These are phyloP conservation scores for Lactuca sativa DNA, from an alignment of 129 eudicot species.

Conservation along the genomic window DNA sequence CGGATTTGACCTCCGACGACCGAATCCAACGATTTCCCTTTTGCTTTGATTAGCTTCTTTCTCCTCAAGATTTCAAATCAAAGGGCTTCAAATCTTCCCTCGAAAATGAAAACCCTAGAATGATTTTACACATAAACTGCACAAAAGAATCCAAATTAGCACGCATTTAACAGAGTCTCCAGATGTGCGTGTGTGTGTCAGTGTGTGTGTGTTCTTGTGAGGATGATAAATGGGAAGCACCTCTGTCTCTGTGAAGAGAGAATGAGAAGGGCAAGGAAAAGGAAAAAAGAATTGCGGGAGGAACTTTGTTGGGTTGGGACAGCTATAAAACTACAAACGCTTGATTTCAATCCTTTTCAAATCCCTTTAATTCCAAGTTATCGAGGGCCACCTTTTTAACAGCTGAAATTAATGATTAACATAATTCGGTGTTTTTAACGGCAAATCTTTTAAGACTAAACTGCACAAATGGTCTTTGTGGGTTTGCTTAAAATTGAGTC, in stretches of 20 bases:
- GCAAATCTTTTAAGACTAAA: neutral
- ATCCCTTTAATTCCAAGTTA: neutral
- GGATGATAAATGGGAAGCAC: neutral
- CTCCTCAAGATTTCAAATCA: constrained; percentile 5
- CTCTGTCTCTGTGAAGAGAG: neutral
- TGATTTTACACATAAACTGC: constrained; percentile 8
- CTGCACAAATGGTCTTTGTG: too few relatives aligned
- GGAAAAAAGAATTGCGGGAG: neutral
- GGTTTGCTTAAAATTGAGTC: too few relatives aligned
- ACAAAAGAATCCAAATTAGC: constrained; percentile 14
- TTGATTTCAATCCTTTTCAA: neutral
- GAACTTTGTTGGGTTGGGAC: neutral
- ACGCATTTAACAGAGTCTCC: neutral
- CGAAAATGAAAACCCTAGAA: constrained; percentile 30
- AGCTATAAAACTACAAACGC: neutral
- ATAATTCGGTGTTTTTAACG: neutral
- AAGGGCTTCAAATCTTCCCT: neutral
- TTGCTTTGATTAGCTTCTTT: constrained; percentile 6
- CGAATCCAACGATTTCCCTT: neutral
- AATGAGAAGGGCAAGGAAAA: neutral
- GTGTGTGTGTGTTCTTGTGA: constrained; percentile 5
- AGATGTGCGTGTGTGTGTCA: neutral
- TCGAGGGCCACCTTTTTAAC: neutral
- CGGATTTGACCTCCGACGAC: constrained; percentile 2
- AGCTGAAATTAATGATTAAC: neutral